These are phyloP conservation scores for Zizania latifolia DNA, from an alignment of 176 grass and related monocot species.

Conservation along the genomic window DNA sequence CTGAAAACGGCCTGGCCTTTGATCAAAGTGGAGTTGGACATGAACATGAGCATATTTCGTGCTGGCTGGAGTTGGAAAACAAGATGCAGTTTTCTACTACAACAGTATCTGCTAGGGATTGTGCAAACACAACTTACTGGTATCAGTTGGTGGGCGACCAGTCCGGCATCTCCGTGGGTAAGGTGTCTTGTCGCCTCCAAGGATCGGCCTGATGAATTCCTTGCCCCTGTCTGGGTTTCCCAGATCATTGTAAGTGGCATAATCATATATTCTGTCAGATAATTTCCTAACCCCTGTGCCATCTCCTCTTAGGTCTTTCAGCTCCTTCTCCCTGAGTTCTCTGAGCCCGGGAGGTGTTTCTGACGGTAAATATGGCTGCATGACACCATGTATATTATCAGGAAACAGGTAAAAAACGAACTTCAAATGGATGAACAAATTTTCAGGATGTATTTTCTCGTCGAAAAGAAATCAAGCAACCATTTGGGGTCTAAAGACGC, in stretches of 20 bases:
- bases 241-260: constrained; percentile 86
- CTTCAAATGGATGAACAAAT: neutral
- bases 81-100: constrained; percentile 20
- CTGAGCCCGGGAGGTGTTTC: constrained; percentile 75
- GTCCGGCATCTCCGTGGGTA: constrained; percentile 88
- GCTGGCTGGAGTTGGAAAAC: constrained; percentile 23
- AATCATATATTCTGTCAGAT: constrained; percentile 87
- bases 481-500: neutral
- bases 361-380: constrained; percentile 92
- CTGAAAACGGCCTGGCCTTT: constrained; percentile 25
- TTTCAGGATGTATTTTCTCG: neutral
- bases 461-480: neutral
- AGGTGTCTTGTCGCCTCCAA: constrained; percentile 76
- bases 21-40: constrained; percentile 17
- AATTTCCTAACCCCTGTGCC: constrained; percentile 66
- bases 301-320: constrained; percentile 71
- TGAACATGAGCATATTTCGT: constrained; percentile 14
- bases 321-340: constrained; percentile 73
- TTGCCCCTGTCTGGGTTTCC: constrained; percentile 74
- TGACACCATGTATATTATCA: constrained; percentile 19
- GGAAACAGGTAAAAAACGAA: constrained; percentile 3
- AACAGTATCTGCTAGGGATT: neutral
- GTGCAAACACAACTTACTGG: constrained; percentile 62
- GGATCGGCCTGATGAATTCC: constrained; percentile 61
- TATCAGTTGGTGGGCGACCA: constrained; percentile 73